A percentile compares a stretch with the other conserved stretches of the same genome.
Evolutionary conservation across 768 basidiomycete species (phyloP).

Genomic region (Hygrophorus russula): DNA sequence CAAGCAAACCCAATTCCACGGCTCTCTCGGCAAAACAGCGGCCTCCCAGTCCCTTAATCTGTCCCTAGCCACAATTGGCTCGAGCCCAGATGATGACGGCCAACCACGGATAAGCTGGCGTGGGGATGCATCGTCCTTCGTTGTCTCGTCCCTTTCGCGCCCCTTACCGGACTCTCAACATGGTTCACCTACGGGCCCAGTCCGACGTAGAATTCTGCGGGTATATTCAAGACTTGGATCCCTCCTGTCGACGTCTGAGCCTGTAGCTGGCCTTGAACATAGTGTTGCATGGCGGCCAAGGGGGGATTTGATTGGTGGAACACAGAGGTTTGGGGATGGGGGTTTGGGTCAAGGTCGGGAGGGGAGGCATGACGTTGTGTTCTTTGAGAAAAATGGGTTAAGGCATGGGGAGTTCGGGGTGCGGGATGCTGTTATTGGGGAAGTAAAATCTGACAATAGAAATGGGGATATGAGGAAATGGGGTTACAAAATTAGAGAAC

Average conservation of each 20-base stretch:
- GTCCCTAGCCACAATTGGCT: slow-evolving; percentile 26
- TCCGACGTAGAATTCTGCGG: slow-evolving; percentile 47
- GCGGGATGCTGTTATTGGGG: slow-evolving; percentile 21
- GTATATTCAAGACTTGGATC: slow-evolving; percentile 66
- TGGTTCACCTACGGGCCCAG: neutral
- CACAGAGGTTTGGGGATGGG: slow-evolving; percentile 74
- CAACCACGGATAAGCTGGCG: slow-evolving; percentile 81
- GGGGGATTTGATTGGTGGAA: slow-evolving; percentile 74
- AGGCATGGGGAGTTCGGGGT: slow-evolving; percentile 83
- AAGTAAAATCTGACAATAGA: slow-evolving; percentile 20
- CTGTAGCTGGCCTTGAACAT: slow-evolving; percentile 74
- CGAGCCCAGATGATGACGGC: slow-evolving; percentile 61
- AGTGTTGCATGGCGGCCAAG: slow-evolving; percentile 76
- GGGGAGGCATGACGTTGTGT: slow-evolving; percentile 75
- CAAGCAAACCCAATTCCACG: slow-evolving; percentile 95
- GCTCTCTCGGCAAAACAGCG: slow-evolving; percentile 81
- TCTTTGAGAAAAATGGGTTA: slow-evolving; percentile 93
- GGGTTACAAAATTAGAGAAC: slow-evolving; percentile 64
- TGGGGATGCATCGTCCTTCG: slow-evolving; percentile 86
- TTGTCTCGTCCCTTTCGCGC: slow-evolving; percentile 63
- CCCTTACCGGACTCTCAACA: slow-evolving; percentile 11
- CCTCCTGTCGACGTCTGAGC: slow-evolving; percentile 79
- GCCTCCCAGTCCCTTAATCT: slow-evolving; percentile 36
- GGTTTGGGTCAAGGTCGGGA: slow-evolving; percentile 57
- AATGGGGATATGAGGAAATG: slow-evolving; percentile 30